These are phyloP conservation scores for Colletotrichum sojae DNA, from an alignment of 2,329 filamentous ascomycete genomes.

Conservation along the genomic window DNA sequence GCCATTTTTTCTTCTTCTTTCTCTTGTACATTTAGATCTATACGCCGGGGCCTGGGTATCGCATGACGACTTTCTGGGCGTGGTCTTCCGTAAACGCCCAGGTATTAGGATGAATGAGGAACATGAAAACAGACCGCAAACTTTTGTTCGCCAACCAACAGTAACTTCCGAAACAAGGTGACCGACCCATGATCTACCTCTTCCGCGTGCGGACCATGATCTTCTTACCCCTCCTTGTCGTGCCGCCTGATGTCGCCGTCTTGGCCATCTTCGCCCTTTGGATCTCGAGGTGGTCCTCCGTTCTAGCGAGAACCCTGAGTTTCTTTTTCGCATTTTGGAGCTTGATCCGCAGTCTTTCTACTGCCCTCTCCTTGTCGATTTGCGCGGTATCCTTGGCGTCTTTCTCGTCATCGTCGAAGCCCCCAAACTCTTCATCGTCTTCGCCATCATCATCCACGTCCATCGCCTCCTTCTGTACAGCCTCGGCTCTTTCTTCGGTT, in stretches of 20 bases:
- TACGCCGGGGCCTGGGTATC: slow-evolving; percentile 43
- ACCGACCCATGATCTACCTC: slow-evolving; percentile 54
- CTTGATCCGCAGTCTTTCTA: slow-evolving; percentile 63
- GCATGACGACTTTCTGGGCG: slow-evolving; percentile 42
- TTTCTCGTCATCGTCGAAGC: slow-evolving; percentile 38
- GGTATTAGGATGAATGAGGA: slow-evolving; percentile 36
- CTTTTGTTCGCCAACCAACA: slow-evolving; percentile 32
- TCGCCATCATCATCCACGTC: slow-evolving; percentile 45
- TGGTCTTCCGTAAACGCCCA: slow-evolving; percentile 36
- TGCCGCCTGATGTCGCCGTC: slow-evolving; percentile 71
- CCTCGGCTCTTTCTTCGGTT: slow-evolving; percentile 52
- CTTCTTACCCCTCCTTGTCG: slow-evolving; percentile 73
- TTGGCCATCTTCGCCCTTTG: slow-evolving; percentile 77
- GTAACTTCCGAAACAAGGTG: neutral
- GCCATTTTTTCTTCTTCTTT: slow-evolving; percentile 9
- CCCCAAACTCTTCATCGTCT: slow-evolving; percentile 46
- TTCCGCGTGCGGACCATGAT: slow-evolving; percentile 75
- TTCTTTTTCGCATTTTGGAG: slow-evolving; percentile 67
- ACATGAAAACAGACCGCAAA: slow-evolving; percentile 23
- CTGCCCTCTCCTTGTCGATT: slow-evolving; percentile 57
- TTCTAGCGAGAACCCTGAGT: slow-evolving; percentile 66
- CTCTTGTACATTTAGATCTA: slow-evolving; percentile 41
- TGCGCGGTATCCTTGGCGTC: slow-evolving; percentile 50
- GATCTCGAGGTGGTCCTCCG: slow-evolving; percentile 70
- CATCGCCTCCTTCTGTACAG: slow-evolving; percentile 50